Evolutionary conservation across 495 filamentous ascomycete species (phyloP).

Genomic region (Pseudomonodictys pantanalensis): DNA sequence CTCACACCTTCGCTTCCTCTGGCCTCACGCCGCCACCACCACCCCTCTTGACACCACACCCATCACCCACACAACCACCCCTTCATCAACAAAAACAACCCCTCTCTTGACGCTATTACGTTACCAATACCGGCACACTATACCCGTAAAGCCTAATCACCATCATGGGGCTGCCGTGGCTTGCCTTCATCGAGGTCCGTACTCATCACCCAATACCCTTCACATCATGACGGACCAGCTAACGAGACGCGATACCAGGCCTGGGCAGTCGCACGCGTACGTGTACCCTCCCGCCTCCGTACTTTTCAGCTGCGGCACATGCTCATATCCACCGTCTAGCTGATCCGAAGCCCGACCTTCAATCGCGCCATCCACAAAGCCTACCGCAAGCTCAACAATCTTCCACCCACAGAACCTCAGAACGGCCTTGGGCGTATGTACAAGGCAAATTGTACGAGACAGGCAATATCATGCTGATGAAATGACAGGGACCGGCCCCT

Average conservation of each 20-base stretch:
- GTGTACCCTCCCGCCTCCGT: not conserved
- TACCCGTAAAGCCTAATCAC: not conserved
- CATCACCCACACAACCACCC: not conserved
- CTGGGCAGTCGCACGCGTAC: constrained; percentile 23
- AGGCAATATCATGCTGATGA: not conserved
- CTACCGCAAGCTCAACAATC: constrained; percentile 25
- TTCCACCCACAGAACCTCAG: constrained; percentile 12
- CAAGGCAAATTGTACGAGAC: not conserved
- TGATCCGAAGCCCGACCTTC: constrained; percentile 25
- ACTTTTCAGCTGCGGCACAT: not conserved
- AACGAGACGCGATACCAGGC: constrained; percentile 12
- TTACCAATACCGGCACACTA: not conserved
- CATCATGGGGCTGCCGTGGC: constrained; percentile 19
- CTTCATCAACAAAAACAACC: not conserved
- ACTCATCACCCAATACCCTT: not conserved
- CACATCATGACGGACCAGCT: constrained; percentile 7
- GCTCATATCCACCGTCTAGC: constrained; percentile 12
- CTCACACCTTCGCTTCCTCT: not conserved
- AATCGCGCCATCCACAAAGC: constrained; percentile 27
- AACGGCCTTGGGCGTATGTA: constrained; percentile 19
- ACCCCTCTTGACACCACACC: too few relatives aligned
- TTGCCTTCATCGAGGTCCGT: constrained; percentile 23
- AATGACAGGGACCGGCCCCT: constrained; percentile 25
- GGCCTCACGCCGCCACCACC: not conserved
- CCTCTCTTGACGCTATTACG: constrained; percentile 4